Evolutionary conservation across 345 rosid genomes (phyloP), one percentile per base, ranked within the genome.

Genomic region (Anastatica hierochuntica): DNA sequence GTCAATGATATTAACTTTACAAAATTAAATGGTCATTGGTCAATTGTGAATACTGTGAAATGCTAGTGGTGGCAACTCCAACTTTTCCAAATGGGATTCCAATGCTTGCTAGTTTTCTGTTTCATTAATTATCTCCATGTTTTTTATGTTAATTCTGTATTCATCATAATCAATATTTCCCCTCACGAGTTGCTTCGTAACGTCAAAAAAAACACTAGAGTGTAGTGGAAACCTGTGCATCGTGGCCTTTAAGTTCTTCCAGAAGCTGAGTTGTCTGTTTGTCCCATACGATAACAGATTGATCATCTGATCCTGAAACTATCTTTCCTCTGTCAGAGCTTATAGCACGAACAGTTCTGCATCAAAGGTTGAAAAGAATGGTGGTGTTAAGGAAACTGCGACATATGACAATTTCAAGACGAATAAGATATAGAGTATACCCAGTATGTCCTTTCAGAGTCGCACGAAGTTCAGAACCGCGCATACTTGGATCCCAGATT

Each of bases 291-390:
- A 88, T 76, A 58, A 94, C 80, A 66, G 97, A 81, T 53, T 75
- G 83, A 76, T 94, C 99, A 73, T 94, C 99, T 30, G 99, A 85
- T 70, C 99, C 99, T 14, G 99, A 94, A 40, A 88, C 99, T 44
- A 94, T 77, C 83, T 94, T 94, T 55, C 77, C 94, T 75, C 97
- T 67, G 70, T 94, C 99, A 68, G 99, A 94, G 78, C 88, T 94
- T 71, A 94, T 85, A 56, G 99, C 84, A 45, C 97, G 94, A 34
- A 94, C 74, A 54, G 97, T 79, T 63, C 99, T 88, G 79, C 74
- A 81, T 20, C 27, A 31, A 30, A 67, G 43, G 33, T 34, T 34
- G 15, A 52, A 48, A 35, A 33, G 14, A 12, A 19, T 26, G 47
- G 14, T 4, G 52, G 27, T 40, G 14, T 35, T 44, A 56, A 46